These are phyloP conservation scores for Pseudotulostoma volvatum DNA, from an alignment of 495 filamentous ascomycete species.

Conservation along the genomic window DNA sequence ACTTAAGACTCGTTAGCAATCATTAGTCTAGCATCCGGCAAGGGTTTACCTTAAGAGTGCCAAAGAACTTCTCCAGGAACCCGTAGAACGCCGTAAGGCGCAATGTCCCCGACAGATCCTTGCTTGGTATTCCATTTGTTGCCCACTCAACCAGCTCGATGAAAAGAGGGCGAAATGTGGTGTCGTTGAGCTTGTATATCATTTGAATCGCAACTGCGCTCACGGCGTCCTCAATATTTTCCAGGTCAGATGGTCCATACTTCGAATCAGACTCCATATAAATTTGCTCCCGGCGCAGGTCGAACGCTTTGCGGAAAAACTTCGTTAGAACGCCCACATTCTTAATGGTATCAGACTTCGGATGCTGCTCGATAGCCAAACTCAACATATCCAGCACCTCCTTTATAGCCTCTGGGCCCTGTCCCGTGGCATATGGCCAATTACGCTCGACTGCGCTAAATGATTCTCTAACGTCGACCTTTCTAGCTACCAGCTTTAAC, in stretches of 20 bases:
- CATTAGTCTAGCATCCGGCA: neutral
- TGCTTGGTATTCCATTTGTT: constrained; percentile 35
- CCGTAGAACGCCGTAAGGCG: constrained; percentile 58
- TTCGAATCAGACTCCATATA: constrained; percentile 18
- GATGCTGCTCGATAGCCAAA: constrained; percentile 53
- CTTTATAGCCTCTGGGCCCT: constrained; percentile 43
- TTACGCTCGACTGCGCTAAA: constrained; percentile 55
- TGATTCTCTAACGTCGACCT: constrained; percentile 50
- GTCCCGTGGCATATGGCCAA: constrained; percentile 42
- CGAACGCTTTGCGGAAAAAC: constrained; percentile 55
- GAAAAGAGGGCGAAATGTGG: constrained; percentile 90
- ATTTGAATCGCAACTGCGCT: constrained; percentile 63
- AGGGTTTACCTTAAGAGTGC: constrained; percentile 49
- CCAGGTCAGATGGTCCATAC: constrained; percentile 34
- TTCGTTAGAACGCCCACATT: constrained; percentile 46
- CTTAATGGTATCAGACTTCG: constrained; percentile 58
- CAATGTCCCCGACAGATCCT: constrained; percentile 36
- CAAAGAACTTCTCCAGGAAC: constrained; percentile 65
- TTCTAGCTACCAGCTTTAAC: constrained; percentile 51
- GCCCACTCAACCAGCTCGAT: constrained; percentile 68
- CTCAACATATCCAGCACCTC: constrained; percentile 52
- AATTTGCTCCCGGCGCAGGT: constrained; percentile 45
- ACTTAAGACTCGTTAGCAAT: constrained; percentile 26
- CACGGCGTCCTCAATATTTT: constrained; percentile 45
- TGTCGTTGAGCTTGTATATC: constrained; percentile 92